Evolutionary conservation across 2,329 filamentous ascomycete species (phyloP).

Genomic region (Diplodia corticola): DNA sequence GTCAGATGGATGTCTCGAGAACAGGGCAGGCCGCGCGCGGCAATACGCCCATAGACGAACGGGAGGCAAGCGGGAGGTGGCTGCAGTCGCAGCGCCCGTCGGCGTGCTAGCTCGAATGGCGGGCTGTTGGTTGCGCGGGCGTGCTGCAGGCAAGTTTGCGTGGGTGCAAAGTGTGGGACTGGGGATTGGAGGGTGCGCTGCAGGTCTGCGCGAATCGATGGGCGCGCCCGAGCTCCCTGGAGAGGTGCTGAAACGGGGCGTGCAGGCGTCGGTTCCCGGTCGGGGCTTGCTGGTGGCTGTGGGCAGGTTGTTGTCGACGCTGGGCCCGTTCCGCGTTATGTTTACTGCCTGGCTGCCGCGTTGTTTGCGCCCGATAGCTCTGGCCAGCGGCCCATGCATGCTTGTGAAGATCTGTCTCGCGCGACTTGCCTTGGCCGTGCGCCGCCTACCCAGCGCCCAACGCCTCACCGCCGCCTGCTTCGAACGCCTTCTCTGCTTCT

Average conservation of each 20-base stretch:
- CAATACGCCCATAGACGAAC: neutral
- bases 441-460: constrained; percentile 11
- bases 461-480: constrained; percentile 5
- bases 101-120: neutral
- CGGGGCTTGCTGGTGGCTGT: constrained; percentile 1
- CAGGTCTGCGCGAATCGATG: constrained; percentile 10
- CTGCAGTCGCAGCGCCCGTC: neutral
- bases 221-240: neutral
- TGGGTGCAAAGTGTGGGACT: constrained; percentile 9
- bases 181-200: neutral
- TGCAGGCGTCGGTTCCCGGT: neutral
- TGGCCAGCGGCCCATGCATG: constrained; percentile 7
- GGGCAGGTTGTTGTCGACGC: neutral
- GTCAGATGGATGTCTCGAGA: constrained; percentile 8
- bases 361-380: constrained; percentile 15
- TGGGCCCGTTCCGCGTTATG: neutral
- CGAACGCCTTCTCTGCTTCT: neutral
- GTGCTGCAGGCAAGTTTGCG: constrained; percentile 1
- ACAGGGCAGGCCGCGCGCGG: neutral
- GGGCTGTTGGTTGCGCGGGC: constrained; percentile 2
- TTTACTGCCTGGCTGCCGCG: neutral
- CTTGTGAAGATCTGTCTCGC: constrained; percentile 12
- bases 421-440: constrained; percentile 9
- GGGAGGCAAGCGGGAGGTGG: neutral
- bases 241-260: neutral